phyloP scores from a whole-genome alignment of 164 flowering plant species.

The Kalanchoe fedtschenkoi region DNA sequence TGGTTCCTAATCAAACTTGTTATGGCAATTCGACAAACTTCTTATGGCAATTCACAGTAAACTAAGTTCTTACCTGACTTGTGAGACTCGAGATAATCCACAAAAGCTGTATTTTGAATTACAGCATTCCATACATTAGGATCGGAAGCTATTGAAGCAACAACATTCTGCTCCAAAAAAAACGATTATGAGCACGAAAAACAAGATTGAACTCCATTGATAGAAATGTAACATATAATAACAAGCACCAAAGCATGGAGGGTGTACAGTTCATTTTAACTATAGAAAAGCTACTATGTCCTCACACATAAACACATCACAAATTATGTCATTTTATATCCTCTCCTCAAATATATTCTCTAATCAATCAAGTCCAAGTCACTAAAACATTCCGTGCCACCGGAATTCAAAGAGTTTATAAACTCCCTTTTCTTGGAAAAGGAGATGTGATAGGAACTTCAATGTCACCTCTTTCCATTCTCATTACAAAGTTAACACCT shows the following conservation, averaged over 20 bases:
- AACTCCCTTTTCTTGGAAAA: too few species aligned
- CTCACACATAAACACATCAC: too few species aligned
- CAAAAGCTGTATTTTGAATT: slow-evolving; percentile 40
- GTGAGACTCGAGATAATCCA: slow-evolving; percentile 30
- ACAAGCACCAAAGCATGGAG: background rate
- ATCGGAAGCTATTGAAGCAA: slow-evolving; percentile 68
- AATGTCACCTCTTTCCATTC: too few species aligned
- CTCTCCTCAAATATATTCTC: too few species aligned
- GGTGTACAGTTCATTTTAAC: background rate
- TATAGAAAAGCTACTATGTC: background rate
- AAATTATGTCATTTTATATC: too few species aligned
- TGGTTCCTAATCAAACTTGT: background rate
- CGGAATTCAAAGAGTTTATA: too few species aligned
- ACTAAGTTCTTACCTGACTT: slow-evolving; percentile 25
- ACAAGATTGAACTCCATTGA: background rate
- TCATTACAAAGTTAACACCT: too few species aligned
- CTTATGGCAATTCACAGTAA: too few species aligned
- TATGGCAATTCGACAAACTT: background rate
- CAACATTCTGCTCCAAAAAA: slow-evolving; percentile 37
- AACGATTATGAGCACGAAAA: background rate
- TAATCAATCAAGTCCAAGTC: too few species aligned
- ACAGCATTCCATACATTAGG: slow-evolving; percentile 67
- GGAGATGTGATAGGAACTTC: too few species aligned
- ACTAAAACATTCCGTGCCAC: too few species aligned
- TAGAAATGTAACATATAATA: background rate